Evolutionary conservation across 768 basidiomycete species (phyloP), one percentile per base, ranked within the genome.

Genomic region (Boletus reticulatus): DNA sequence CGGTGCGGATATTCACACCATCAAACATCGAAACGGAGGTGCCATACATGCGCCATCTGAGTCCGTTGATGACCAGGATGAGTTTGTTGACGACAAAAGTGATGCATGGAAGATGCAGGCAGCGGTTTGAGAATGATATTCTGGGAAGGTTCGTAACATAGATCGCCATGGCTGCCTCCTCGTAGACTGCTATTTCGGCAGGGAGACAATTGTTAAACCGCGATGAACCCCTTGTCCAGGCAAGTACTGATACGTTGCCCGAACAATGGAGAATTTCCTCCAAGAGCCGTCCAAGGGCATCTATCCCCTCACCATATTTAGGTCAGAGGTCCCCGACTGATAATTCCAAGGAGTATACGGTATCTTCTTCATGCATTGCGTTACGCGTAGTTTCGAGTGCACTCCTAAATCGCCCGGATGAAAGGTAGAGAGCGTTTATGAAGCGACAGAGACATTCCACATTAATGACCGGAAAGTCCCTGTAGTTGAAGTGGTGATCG

Each of bases 201-300:
- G 49, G 53, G 22, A 54, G 31, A 8, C 53, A 54, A 20, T 50
- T 54, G n/a, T 54, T 54, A 22, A 53, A 54, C 19, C 9, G 29
- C 4, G 50, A 52, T 19, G 53, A 42, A 24, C 19, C 13, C 24
- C 53, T 39, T 17, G 32, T 52, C 53, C 53, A 54, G 31, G 50
- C 49, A 39, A 54, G 49, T 8, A 52, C 53, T 6, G 53, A 52
- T 2, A 52, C 39, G n/a, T 54, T 50, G 0, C 53, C 53, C 24
- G 53, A 54, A 10, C 53, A 50, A 17, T 54, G 53, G 7, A 52
- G 22, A 14, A 54, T 52, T 54, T 54, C 49, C 14, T 54, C 53
- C 39, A 54, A 27, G 14, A 54, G 50, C 20, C 53, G 53, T 34
- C 53, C 50, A 19, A 54, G 53, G 2, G 49, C 49, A 9, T 19